These are phyloP conservation scores for Fusarium austroafricanum DNA, from an alignment of 2,329 filamentous ascomycete species.

Conservation along the genomic window DNA sequence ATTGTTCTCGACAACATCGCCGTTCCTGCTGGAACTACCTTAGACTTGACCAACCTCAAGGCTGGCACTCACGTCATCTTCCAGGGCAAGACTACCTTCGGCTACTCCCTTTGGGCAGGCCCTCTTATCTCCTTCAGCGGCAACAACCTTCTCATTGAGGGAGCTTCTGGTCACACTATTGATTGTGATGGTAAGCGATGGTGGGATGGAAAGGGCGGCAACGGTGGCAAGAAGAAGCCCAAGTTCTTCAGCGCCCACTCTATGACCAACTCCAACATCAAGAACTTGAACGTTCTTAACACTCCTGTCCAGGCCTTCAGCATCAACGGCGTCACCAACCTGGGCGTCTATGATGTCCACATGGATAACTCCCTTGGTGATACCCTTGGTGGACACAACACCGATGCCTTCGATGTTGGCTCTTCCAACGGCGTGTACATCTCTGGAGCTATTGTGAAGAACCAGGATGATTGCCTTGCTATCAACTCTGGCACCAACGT, in stretches of 20 bases:
- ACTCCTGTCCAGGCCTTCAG: slow-evolving; percentile 57
- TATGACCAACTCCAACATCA: slow-evolving; percentile 53
- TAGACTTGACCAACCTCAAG: slow-evolving; percentile 67
- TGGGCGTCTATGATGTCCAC: slow-evolving; percentile 51
- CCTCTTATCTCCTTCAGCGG: slow-evolving; percentile 73
- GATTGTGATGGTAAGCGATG: slow-evolving; percentile 67
- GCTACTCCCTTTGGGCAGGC: slow-evolving; percentile 72
- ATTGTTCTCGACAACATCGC: slow-evolving; percentile 65
- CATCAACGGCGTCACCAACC: slow-evolving; percentile 52
- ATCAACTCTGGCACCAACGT: slow-evolving; percentile 65
- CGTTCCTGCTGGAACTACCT: slow-evolving; percentile 68
- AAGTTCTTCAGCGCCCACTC: slow-evolving; percentile 66
- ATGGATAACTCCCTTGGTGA: slow-evolving; percentile 56
- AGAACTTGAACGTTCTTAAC: slow-evolving; percentile 55
- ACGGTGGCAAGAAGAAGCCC: slow-evolving; percentile 72
- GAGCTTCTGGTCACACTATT: slow-evolving; percentile 60
- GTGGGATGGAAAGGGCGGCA: slow-evolving; percentile 71
- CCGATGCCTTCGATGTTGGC: slow-evolving; percentile 69
- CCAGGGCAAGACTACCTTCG: slow-evolving; percentile 74
- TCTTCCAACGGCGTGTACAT: slow-evolving; percentile 62
- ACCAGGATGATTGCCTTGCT: slow-evolving; percentile 72
- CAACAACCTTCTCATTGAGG: slow-evolving; percentile 64
- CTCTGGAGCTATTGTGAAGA: slow-evolving; percentile 64
- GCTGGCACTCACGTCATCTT: slow-evolving; percentile 68
- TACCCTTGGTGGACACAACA: slow-evolving; percentile 59